Conservation (phyloP, 345 rosid genomes). For the Arabis alpina region DNA sequence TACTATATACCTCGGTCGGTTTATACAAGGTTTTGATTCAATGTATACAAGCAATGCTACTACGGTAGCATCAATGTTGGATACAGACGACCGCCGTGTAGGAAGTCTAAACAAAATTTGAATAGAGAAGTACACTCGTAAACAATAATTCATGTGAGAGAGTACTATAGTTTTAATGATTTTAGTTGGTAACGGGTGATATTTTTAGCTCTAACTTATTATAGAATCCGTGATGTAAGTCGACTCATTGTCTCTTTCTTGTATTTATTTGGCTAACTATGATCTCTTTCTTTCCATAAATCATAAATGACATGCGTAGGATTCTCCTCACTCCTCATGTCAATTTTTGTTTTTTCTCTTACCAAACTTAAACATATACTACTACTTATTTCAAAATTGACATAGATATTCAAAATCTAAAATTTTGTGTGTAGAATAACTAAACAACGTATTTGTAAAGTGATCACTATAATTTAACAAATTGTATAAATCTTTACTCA, state of each 20-base stretch:
- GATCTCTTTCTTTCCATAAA: background rate
- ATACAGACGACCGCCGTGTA: too few relatives aligned
- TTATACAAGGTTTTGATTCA: too few relatives aligned
- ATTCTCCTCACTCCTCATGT: background rate
- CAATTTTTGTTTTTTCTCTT: background rate
- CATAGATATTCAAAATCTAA: too few relatives aligned
- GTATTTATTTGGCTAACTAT: background rate
- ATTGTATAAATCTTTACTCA: too few relatives aligned
- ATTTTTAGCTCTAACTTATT: background rate
- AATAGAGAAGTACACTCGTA: too few relatives aligned
- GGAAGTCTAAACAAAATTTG: too few relatives aligned
- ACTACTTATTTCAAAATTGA: background rate
- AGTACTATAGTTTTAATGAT: background rate
- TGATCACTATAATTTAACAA: too few relatives aligned
- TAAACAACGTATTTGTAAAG: too few relatives aligned
- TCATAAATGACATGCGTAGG: background rate
- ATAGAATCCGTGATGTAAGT: constrained; percentile 9
- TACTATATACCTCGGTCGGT: too few relatives aligned
- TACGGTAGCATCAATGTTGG: too few relatives aligned
- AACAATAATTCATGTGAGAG: background rate
- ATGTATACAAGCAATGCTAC: too few relatives aligned
- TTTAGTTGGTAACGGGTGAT: constrained; percentile 6
- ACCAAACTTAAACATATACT: background rate
- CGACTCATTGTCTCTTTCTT: constrained; percentile 14
- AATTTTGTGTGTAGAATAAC: too few relatives aligned